phyloP scores from a whole-genome alignment of 1,284 basidiomycete species.

The Lignosus rhinocerotis region DNA sequence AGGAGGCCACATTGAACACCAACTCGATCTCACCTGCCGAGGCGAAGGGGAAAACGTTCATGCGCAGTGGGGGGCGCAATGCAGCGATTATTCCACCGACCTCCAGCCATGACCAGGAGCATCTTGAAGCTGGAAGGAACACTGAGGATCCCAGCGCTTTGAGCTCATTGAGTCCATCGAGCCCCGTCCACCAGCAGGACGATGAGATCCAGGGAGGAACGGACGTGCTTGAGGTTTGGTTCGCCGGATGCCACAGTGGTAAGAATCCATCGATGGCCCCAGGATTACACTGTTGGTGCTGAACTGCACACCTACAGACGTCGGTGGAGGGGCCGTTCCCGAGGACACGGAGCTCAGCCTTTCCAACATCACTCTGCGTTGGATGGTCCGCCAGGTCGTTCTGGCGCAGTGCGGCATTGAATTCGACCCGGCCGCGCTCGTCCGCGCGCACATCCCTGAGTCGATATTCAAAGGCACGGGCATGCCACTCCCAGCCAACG shows the following conservation, averaged over 20 bases:
- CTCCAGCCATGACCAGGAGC: background rate
- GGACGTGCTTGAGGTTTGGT: constrained; percentile 37
- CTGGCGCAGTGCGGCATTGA: constrained; percentile 49
- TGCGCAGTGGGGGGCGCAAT: background rate
- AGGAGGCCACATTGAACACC: background rate
- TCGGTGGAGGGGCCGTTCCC: constrained; percentile 62
- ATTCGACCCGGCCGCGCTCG: constrained; percentile 48
- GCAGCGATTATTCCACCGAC: background rate
- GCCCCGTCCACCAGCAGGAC: background rate
- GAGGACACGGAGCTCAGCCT: constrained; percentile 47
- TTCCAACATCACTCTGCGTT: constrained; percentile 63
- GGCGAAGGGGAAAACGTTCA: background rate
- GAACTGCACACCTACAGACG: constrained; percentile 43
- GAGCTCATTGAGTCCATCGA: background rate
- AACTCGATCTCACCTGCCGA: background rate
- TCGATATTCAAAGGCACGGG: constrained; percentile 24
- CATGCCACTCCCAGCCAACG: constrained; percentile 12
- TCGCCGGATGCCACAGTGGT: constrained; percentile 35
- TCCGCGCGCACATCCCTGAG: constrained; percentile 34
- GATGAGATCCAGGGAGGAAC: constrained; percentile 22
- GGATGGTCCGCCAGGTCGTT: constrained; percentile 68
- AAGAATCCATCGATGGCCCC: background rate
- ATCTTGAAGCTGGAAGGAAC: constrained; percentile 2
- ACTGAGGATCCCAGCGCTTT: background rate
- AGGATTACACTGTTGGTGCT: background rate